Evolutionary conservation across 495 filamentous ascomycete species (phyloP).

Genomic region (Acidiella bohemica): DNA sequence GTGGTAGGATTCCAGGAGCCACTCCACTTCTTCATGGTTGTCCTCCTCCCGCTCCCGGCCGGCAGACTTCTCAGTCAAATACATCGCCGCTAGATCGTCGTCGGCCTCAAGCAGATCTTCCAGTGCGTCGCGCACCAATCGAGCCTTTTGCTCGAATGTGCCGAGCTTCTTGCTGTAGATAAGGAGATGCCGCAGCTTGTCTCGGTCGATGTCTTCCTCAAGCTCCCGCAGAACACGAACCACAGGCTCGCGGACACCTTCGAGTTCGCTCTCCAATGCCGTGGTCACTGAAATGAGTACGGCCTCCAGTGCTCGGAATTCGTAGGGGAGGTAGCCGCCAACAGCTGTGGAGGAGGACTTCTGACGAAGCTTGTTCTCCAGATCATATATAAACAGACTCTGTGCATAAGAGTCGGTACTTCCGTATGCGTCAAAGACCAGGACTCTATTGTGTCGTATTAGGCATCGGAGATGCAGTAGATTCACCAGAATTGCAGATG

Average conservation of each 20-base stretch:
- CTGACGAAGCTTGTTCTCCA: constrained; percentile 51
- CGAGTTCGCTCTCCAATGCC: constrained; percentile 84
- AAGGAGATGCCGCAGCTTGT: constrained; percentile 78
- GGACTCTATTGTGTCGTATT: constrained; percentile 85
- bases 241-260: constrained; percentile 81
- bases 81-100: constrained; percentile 91
- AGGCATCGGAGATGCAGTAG: constrained; percentile 84
- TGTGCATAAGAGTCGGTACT: constrained; percentile 90
- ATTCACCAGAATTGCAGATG: constrained; percentile 87
- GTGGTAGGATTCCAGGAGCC: constrained; percentile 92
- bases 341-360: constrained; percentile 28
- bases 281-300: constrained; percentile 72
- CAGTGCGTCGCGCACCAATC: constrained; percentile 85
- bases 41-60: constrained; percentile 64
- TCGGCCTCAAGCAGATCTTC: constrained; percentile 96
- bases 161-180: constrained; percentile 90
- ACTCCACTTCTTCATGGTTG: constrained; percentile 92
- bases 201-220: constrained; percentile 92
- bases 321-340: constrained; percentile 41
- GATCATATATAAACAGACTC: constrained; percentile 91
- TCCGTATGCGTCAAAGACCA: constrained; percentile 91
- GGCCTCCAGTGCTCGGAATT: constrained; percentile 65
- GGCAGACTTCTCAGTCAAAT: constrained; percentile 69
- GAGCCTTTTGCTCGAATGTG: constrained; percentile 94
- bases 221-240: constrained; percentile 75